These are phyloP conservation scores for Linaria vulgaris DNA, from an alignment of 257 asterid species.

Conservation along the genomic window DNA sequence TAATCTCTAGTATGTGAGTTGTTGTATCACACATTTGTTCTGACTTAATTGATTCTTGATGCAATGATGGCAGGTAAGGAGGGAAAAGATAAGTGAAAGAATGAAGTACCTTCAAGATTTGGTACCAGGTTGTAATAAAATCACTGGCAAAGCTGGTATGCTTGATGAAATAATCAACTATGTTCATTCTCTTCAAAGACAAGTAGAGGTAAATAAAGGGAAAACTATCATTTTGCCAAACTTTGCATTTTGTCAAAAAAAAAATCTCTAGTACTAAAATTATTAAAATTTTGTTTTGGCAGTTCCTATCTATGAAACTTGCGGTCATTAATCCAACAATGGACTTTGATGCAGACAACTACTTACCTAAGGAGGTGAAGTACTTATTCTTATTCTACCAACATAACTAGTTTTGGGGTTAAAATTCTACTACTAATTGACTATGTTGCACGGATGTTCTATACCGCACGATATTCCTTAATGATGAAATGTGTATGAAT, in stretches of 20 bases:
- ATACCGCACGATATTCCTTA: too few relatives aligned
- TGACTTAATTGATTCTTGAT: not conserved
- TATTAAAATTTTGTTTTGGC: conserved; percentile 27
- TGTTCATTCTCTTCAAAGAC: conserved; percentile 92
- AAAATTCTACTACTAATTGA: too few relatives aligned
- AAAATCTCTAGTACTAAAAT: not conserved
- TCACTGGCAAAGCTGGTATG: conserved; percentile 95
- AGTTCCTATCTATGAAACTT: conserved; percentile 92
- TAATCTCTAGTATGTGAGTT: not conserved
- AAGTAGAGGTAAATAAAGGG: conserved; percentile 67
- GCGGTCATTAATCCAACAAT: conserved; percentile 67
- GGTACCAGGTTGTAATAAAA: conserved; percentile 90
- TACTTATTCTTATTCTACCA: not conserved
- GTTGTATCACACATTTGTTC: too few relatives aligned
- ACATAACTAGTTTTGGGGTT: too few relatives aligned
- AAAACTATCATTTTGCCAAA: too few relatives aligned
- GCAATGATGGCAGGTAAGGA: conserved; percentile 55
- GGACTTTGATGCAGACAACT: conserved; percentile 50
- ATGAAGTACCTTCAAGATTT: conserved; percentile 88
- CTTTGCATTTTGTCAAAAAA: not conserved
- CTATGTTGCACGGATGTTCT: too few relatives aligned
- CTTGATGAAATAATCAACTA: conserved; percentile 92
- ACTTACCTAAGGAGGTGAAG: conserved; percentile 63
- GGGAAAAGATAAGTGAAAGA: conserved; percentile 92
- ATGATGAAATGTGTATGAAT: too few relatives aligned